phyloP scores from a whole-genome alignment of 805 yeast species.

The Wickerhamomyces mucosus region DNA sequence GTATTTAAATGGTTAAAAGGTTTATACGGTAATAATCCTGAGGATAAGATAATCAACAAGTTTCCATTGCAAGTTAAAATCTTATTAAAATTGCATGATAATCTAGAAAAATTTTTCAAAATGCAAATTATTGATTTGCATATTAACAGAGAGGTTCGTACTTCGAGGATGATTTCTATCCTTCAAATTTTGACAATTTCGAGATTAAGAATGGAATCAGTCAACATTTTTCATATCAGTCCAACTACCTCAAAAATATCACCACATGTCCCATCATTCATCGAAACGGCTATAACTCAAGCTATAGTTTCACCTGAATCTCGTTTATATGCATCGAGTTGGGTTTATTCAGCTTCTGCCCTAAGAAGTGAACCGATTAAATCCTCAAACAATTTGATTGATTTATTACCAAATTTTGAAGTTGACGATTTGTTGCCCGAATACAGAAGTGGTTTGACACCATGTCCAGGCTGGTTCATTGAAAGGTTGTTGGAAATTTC shows the following conservation, averaged over 20 bases:
- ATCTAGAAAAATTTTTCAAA: constrained; percentile 53
- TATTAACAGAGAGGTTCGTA: constrained; percentile 50
- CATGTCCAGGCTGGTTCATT: constrained; percentile 88
- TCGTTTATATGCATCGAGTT: constrained; percentile 53
- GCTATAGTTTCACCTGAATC: constrained; percentile 78
- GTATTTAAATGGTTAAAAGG: constrained; percentile 62
- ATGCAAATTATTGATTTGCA: constrained; percentile 54
- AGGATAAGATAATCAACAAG: constrained; percentile 32
- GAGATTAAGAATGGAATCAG: constrained; percentile 55
- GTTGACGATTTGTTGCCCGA: constrained; percentile 21
- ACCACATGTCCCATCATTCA: constrained; percentile 67
- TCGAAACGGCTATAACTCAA: constrained; percentile 69
- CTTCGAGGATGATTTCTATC: constrained; percentile 59
- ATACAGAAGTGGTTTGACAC: constrained; percentile 43
- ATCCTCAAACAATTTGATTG: constrained; percentile 23
- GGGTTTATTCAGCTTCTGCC: constrained; percentile 46
- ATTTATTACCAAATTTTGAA: constrained; percentile 26
- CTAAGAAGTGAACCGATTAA: constrained; percentile 13
- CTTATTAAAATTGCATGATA: constrained; percentile 56
- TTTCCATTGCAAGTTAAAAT: constrained; percentile 66
- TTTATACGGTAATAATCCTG: constrained; percentile 35
- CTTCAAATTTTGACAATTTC: constrained; percentile 56
- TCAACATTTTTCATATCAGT: constrained; percentile 31
- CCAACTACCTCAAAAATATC: constrained; percentile 20
- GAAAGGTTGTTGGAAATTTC: constrained; percentile 72